phyloP scores from a whole-genome alignment of 305 asterid genomes.

The Fraxinus paxiana region DNA sequence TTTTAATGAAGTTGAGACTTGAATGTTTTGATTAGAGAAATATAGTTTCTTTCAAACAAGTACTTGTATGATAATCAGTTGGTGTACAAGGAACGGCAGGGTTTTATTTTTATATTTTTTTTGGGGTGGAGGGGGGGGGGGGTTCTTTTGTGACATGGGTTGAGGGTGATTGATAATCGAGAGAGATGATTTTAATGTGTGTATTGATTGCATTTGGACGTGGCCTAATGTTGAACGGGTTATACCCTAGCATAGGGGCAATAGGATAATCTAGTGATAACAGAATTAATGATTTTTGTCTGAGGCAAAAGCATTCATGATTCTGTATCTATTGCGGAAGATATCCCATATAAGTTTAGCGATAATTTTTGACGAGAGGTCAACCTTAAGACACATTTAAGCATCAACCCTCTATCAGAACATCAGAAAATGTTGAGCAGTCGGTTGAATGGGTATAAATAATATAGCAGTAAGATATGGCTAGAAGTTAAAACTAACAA shows the following conservation, averaged over 20 bases:
- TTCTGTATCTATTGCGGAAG: background rate
- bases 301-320: background rate
- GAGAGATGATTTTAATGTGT: background rate
- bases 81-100: background rate
- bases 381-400: background rate
- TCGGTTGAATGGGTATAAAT: background rate
- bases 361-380: background rate
- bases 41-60: background rate
- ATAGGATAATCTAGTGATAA: background rate
- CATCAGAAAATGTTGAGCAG: background rate
- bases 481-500: constrained; percentile 4
- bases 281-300: background rate
- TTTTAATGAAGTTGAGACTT: background rate
- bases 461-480: background rate
- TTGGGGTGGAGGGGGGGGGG: no score
- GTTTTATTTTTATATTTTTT: background rate
- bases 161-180: background rate
- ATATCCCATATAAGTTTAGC: background rate
- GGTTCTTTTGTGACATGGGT: no score
- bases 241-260: background rate
- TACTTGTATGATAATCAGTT: background rate
- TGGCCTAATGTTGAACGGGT: background rate
- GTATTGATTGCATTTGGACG: background rate
- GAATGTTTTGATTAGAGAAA: background rate
- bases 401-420: background rate